Evolutionary conservation across 148 eudicot genomes (phyloP).

Genomic region (Dysphania ambrosioides): DNA sequence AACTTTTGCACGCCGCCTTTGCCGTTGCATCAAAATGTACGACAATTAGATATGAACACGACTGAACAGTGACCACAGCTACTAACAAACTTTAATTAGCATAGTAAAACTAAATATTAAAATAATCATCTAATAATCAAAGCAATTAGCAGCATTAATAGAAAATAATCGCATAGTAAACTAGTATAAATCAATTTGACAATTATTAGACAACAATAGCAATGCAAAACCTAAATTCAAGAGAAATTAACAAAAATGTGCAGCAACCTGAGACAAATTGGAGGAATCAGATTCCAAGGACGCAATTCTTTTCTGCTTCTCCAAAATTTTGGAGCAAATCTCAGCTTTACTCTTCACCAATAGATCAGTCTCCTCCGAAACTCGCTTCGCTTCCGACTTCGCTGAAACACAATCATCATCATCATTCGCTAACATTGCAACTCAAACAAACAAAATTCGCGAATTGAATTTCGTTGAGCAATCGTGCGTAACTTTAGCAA

Average conservation of each 20-base stretch:
- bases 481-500: background rate
- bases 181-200: background rate
- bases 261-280: slow-evolving; percentile 58
- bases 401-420: slow-evolving; percentile 35
- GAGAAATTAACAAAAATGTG: background rate
- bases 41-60: background rate
- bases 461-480: background rate
- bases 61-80: background rate
- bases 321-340: slow-evolving; percentile 65
- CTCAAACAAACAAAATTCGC: background rate
- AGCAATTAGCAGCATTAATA: too few species aligned
- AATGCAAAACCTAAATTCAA: background rate
- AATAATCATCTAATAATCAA: too few species aligned
- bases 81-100: background rate
- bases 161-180: too few species aligned
- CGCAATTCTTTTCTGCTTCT: slow-evolving; percentile 57
- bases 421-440: background rate
- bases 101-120: background rate
- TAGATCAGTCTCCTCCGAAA: slow-evolving; percentile 56
- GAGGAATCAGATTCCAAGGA: slow-evolving; percentile 61
- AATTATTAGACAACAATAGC: background rate
- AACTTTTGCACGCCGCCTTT: background rate
- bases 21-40: background rate
- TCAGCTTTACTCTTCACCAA: slow-evolving; percentile 55
- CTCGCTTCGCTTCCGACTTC: slow-evolving; percentile 43